Evolutionary conservation across 305 asterid genomes (phyloP).

Genomic region (Solanum hybrid): DNA sequence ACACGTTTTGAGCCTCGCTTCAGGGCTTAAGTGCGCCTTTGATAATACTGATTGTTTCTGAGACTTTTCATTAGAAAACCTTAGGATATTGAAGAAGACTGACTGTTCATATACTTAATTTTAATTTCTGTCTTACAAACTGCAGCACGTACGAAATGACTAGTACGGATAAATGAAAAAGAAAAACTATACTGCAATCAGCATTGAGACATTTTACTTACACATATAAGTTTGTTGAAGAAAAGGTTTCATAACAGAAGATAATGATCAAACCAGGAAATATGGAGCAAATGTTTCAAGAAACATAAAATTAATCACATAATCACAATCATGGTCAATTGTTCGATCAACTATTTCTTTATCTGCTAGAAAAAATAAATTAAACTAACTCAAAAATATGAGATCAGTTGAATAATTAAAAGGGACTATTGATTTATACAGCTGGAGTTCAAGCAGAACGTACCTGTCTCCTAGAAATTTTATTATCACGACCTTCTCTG

Average conservation of each 20-base stretch:
- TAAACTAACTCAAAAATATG: neutral
- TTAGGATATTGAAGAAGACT: neutral
- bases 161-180: neutral
- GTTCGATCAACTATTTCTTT: neutral
- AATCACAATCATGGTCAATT: neutral
- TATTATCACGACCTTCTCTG: conserved; percentile 42
- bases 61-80: neutral
- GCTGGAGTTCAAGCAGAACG: neutral
- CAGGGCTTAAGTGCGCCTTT: too few relatives aligned
- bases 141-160: neutral
- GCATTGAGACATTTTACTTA: neutral
- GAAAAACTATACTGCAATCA: neutral
- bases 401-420: neutral
- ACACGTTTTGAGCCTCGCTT: too few relatives aligned
- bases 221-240: neutral
- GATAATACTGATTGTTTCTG: neutral
- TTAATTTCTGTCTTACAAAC: neutral
- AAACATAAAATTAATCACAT: neutral
- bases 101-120: neutral
- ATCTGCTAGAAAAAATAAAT: neutral
- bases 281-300: neutral
- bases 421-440: neutral
- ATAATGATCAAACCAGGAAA: neutral
- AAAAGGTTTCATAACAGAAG: neutral
- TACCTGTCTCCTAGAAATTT: conserved; percentile 82